Percentiles rank a stretch among this genome's conserved stretches.
Evolutionary conservation across 164 flowering plant genomes (phyloP).

Genomic region (Amborella trichopoda): DNA sequence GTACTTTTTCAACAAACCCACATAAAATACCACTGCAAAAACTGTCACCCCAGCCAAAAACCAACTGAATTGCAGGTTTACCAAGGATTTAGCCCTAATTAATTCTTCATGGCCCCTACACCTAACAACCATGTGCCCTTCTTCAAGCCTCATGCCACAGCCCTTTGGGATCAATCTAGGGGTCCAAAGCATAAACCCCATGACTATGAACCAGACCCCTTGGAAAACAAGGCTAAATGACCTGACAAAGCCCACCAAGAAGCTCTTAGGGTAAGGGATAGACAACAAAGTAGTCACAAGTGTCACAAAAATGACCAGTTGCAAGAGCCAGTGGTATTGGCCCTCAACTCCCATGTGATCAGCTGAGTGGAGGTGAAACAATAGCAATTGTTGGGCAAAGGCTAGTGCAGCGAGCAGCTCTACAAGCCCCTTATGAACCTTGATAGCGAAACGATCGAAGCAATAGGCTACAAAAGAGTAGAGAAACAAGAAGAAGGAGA

Average conservation of each 20-base stretch:
- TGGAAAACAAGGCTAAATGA: conserved; percentile 53
- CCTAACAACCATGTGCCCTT: conserved; percentile 46
- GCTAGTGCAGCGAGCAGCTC: conserved; percentile 41
- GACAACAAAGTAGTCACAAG: conserved; percentile 53
- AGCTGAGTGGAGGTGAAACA: conserved; percentile 53
- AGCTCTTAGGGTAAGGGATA: conserved; percentile 32
- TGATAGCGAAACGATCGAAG: conserved; percentile 17
- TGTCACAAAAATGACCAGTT: conserved; percentile 22
- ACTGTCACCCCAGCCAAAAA: conserved; percentile 22
- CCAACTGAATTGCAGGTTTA: conserved; percentile 62
- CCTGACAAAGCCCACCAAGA: conserved; percentile 54
- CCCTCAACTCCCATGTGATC: conserved; percentile 56
- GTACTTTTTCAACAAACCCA: conserved; percentile 19
- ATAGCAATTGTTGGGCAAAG: conserved; percentile 52
- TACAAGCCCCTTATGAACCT: conserved; percentile 21
- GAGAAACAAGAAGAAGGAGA: conserved; percentile 19
- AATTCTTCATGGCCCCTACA: conserved; percentile 36
- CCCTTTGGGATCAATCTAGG: conserved; percentile 52
- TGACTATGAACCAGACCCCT: conserved; percentile 62
- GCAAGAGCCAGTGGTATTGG: conserved; percentile 43
- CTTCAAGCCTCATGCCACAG: conserved; percentile 43
- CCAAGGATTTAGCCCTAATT: conserved; percentile 52
- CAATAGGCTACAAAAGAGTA: conserved; percentile 18
- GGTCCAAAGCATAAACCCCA: conserved; percentile 74
- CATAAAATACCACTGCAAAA: conserved; percentile 27